A percentile compares a stretch with the other conserved stretches of the same genome.
These are phyloP conservation scores for Hypericum perforatum DNA, from an alignment of 345 rosid genomes.

Conservation along the genomic window DNA sequence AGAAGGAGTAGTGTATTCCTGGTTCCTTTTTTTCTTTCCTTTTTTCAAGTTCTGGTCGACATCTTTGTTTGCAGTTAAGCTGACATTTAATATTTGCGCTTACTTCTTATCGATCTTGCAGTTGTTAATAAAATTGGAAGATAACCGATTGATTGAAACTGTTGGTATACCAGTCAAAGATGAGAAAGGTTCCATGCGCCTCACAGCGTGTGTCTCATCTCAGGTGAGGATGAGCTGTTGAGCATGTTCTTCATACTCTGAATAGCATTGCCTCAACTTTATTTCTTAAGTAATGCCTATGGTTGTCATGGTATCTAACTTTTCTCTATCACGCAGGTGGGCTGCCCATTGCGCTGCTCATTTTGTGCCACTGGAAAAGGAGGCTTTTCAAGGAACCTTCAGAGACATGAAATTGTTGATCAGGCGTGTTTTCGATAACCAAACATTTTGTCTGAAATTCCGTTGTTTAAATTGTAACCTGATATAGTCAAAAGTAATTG, in stretches of 20 bases:
- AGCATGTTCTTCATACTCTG: neutral
- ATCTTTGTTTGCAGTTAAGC: neutral
- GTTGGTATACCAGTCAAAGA: conserved; percentile 89
- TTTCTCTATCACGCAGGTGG: conserved; percentile 48
- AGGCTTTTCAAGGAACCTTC: conserved; percentile 86
- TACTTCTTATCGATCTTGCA: conserved; percentile 24
- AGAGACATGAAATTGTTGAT: conserved; percentile 77
- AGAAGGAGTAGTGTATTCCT: too few species aligned
- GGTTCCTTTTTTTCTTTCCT: too few species aligned
- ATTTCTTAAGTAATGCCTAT: neutral
- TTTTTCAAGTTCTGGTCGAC: neutral
- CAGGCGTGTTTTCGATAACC: conserved; percentile 41
- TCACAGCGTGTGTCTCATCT: conserved; percentile 92
- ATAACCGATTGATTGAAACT: conserved; percentile 83
- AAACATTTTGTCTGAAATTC: conserved; percentile 3
- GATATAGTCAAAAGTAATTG: neutral
- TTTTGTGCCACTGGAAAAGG: conserved; percentile 99
- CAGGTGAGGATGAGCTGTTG: conserved; percentile 38
- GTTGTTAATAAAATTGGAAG: conserved; percentile 75
- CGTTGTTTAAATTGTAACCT: neutral
- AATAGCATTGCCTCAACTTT: neutral
- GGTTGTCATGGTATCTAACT: conserved; percentile 1
- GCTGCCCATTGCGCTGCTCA: conserved; percentile 92
- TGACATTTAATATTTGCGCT: neutral
- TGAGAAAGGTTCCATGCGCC: conserved; percentile 70